Base-by-base conservation (phyloP, 2,329 filamentous ascomycete genomes). In the Xylaria multiplex region DNA sequence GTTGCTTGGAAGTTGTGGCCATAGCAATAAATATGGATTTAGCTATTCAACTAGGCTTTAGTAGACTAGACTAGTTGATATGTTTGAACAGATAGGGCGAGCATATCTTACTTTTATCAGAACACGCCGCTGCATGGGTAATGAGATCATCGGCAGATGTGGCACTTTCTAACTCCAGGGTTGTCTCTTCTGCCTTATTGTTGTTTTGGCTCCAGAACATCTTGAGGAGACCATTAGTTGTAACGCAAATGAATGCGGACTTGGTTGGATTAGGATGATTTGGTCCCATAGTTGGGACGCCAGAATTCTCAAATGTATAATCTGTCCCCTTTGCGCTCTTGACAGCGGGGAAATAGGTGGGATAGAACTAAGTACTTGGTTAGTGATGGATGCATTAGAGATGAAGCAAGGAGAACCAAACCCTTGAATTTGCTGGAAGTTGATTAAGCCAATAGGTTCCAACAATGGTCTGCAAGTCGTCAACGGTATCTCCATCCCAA, bases 401-500 rank as follows among this genome's bases (percentile, higher is more conserved):
- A 50, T 40, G 14, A 42, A 52, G 59, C 6, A 46, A 35, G 57
- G 40, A 45, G 48, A 49, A 30, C 59, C 71, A 55, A 70, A 80
- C 80, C 74, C 82, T 72, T 3, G 71, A 66, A 40, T 70, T 70
- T 79, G 71, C 80, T 78, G 72, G 76, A 76, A 85, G 83, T 32
- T 85, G 81, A 27, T 89, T 82, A n/a, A 98, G 82, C 96, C 96
- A 99, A 79, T 93, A 91, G 76, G 93, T 86, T 3, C 95, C 96
- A 6, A 96, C 92, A 5, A 97, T 83, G 56, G 90, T 87, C 70
- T 91, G 88, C 43, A 92, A 83, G 76, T 97, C 93, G 72, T 93
- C 91, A 59, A 90, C 82, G 1, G 86, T 80, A 74, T 95, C 93
- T n/a, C 83, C 78, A 27, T 89, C 85, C 79, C 88, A 90, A 62